A percentile compares a stretch with the other conserved stretches of the same genome.
These are phyloP conservation scores for Globisporangium megalacanthum DNA, from an alignment of 352 stramenopile genomes.

Conservation along the genomic window DNA sequence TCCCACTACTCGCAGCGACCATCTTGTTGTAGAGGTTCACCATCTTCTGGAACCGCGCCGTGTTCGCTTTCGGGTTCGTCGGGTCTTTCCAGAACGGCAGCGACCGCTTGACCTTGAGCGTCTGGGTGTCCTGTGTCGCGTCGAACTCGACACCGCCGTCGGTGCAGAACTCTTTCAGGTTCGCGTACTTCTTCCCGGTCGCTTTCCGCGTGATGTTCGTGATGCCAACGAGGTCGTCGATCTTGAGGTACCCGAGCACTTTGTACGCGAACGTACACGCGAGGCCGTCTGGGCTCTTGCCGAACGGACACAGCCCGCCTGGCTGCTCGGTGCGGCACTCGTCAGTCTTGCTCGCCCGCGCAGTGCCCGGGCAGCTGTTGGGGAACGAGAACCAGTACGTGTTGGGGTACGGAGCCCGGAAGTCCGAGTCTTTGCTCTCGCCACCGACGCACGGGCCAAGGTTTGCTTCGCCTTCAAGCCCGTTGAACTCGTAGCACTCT, in stretches of 20 bases:
- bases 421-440: constrained; percentile 14
- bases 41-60: constrained; percentile 34
- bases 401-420: constrained; percentile 24
- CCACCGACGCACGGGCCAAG: constrained; percentile 14
- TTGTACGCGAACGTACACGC: constrained; percentile 57
- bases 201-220: constrained; percentile 27
- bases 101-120: constrained; percentile 29
- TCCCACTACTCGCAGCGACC: constrained; percentile 18
- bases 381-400: constrained; percentile 35
- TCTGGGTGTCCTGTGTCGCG: constrained; percentile 24
- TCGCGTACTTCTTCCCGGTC: constrained; percentile 20
- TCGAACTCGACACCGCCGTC: constrained; percentile 43
- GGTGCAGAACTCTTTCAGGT: constrained; percentile 43
- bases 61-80: constrained; percentile 35
- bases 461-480: constrained; percentile 15
- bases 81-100: constrained; percentile 64
- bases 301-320: constrained; percentile 39
- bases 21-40: constrained; percentile 59
- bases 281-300: constrained; percentile 33
- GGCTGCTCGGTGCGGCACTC: constrained; percentile 10
- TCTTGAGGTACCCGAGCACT: constrained; percentile 45
- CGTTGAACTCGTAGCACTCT: constrained; percentile 21
- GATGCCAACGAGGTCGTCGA: constrained; percentile 63
- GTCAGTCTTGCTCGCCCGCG: constrained; percentile 9
- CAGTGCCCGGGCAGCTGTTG: constrained; percentile 19